Conservation (phyloP, 2,329 filamentous ascomycete species). For the Colletotrichum tabaci region DNA sequence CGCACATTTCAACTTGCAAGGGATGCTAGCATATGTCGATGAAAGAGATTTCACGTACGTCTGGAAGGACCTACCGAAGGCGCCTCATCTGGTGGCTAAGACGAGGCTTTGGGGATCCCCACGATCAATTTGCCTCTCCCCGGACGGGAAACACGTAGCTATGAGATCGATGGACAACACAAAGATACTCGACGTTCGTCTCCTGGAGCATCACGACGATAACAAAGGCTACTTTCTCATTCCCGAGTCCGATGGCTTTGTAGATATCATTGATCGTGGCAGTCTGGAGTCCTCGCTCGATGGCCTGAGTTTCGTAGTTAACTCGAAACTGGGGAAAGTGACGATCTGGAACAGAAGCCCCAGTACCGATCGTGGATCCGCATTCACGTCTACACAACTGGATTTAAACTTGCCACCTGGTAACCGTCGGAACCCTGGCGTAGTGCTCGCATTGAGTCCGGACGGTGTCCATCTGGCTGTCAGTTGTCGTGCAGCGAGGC, state of each 20-base stretch:
- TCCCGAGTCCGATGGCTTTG: fast-evolving
- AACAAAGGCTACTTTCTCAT: not conserved
- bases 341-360: not conserved
- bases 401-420: not conserved
- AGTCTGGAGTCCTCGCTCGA: not conserved
- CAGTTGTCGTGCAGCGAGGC: not conserved
- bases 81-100: not conserved
- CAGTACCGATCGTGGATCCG: not conserved
- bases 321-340: not conserved
- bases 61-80: not conserved
- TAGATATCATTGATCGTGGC: not conserved
- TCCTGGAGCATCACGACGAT: not conserved
- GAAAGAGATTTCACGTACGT: not conserved
- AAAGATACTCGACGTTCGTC: not conserved
- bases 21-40: not conserved
- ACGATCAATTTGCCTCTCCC: not conserved
- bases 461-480: not conserved
- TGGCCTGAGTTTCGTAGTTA: not conserved
- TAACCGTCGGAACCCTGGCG: not conserved
- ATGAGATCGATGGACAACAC: not conserved
- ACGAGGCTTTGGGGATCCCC: not conserved
- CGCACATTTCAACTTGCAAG: not conserved
- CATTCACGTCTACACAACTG: not conserved
- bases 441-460: not conserved
- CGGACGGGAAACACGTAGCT: not conserved